Conservation (phyloP, 2,329 filamentous ascomycete species). For the Hirsutella minnesotensis region DNA sequence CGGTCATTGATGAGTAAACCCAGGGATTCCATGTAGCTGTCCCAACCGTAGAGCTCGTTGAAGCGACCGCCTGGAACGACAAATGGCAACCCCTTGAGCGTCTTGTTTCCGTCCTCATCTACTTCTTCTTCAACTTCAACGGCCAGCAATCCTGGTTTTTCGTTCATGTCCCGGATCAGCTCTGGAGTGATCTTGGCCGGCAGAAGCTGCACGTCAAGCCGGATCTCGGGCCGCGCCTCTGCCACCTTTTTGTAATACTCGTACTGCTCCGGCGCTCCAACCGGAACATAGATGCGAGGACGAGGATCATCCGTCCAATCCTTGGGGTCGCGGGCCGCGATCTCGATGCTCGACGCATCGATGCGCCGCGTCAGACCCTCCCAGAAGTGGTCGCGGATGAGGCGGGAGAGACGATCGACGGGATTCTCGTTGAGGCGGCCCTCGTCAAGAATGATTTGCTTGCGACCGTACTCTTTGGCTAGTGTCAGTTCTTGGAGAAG, state of each 20-base stretch:
- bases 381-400: conserved; percentile 91
- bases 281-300: conserved; percentile 83
- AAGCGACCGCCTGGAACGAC: conserved; percentile 96
- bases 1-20: conserved; percentile 79
- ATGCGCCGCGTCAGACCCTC: conserved; percentile 79
- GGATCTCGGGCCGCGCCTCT: conserved; percentile 65
- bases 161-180: conserved; percentile 71
- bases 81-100: conserved; percentile 73
- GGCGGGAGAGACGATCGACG: conserved; percentile 71
- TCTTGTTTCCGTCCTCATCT: conserved; percentile 49
- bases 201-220: conserved; percentile 75
- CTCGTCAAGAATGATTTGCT: conserved; percentile 84
- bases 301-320: conserved; percentile 87
- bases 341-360: conserved; percentile 75
- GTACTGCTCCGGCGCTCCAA: conserved; percentile 73
- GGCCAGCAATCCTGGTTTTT: conserved; percentile 78
- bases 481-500: conserved; percentile 88
- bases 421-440: conserved; percentile 90
- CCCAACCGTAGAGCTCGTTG: conserved; percentile 98
- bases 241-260: conserved; percentile 82
- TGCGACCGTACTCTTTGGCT: conserved; percentile 80
- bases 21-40: conserved; percentile 96
- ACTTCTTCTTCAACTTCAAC: conserved; percentile 72
- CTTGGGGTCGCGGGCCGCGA: conserved; percentile 82
- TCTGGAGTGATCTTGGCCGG: conserved; percentile 68